phyloP scores from a whole-genome alignment of 164 flowering plant species.

The Tetracentron sinense region DNA sequence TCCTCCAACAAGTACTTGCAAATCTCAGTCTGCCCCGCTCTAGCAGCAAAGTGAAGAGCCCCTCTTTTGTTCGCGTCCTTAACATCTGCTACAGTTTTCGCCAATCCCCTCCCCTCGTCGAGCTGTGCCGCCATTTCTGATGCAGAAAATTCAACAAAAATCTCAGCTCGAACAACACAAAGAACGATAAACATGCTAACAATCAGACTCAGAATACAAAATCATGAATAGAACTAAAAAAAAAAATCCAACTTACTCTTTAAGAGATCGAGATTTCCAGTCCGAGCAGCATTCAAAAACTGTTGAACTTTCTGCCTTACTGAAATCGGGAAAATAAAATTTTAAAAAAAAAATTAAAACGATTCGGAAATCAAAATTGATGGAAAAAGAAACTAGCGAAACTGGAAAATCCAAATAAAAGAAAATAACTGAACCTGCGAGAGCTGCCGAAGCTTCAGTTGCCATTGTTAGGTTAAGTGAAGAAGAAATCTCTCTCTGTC shows the following conservation, averaged over 20 bases:
- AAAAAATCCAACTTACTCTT: constrained; percentile 50
- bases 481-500: neutral
- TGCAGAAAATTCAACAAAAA: constrained; percentile 5
- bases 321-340: constrained; percentile 21
- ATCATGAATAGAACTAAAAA: neutral
- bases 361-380: neutral
- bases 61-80: constrained; percentile 95
- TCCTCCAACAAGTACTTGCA: constrained; percentile 88
- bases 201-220: neutral
- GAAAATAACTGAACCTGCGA: constrained; percentile 22
- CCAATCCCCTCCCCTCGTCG: constrained; percentile 69
- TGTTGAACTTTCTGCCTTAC: constrained; percentile 75
- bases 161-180: constrained; percentile 1
- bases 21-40: constrained; percentile 85
- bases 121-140: constrained; percentile 59
- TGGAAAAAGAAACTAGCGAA: neutral
- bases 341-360: neutral
- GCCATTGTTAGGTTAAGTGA: constrained; percentile 14
- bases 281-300: constrained; percentile 74
- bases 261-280: constrained; percentile 73
- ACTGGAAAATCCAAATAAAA: neutral
- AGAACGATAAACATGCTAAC: neutral
- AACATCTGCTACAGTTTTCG: constrained; percentile 59
- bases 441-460: constrained; percentile 28
- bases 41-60: constrained; percentile 92